These are phyloP conservation scores for Talaromyces verruculosus DNA, from an alignment of 2,329 filamentous ascomycete genomes.

Conservation along the genomic window DNA sequence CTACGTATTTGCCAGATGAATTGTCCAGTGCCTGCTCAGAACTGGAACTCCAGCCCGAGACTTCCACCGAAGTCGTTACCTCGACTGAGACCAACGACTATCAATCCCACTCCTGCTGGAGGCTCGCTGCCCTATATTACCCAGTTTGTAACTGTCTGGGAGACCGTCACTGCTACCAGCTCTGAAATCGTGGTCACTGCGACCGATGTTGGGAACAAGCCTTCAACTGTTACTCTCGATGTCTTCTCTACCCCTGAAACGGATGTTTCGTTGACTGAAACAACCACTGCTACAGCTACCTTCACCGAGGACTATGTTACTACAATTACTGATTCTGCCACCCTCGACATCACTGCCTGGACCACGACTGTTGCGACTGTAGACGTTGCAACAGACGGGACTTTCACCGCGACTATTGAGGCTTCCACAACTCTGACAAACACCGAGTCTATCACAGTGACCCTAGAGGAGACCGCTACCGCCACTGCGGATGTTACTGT, in stretches of 20 bases:
- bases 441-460: background rate
- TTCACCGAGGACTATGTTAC: background rate
- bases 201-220: background rate
- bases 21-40: slow-evolving; percentile 4
- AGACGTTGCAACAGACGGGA: background rate
- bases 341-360: background rate
- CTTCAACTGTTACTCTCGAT: background rate
- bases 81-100: background rate
- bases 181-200: background rate
- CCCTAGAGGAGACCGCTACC: background rate
- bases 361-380: background rate
- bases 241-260: background rate
- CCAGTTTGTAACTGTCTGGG: background rate
- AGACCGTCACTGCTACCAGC: background rate
- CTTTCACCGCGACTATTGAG: background rate
- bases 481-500: background rate
- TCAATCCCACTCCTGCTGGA: background rate
- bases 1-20: background rate
- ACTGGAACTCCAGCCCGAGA: background rate
- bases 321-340: background rate
- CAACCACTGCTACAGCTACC: background rate
- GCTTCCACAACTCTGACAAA: background rate
- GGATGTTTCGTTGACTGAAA: background rate
- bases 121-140: background rate
- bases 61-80: background rate